Evolutionary conservation across 768 basidiomycete species (phyloP).

Genomic region (Mycena latifolia): DNA sequence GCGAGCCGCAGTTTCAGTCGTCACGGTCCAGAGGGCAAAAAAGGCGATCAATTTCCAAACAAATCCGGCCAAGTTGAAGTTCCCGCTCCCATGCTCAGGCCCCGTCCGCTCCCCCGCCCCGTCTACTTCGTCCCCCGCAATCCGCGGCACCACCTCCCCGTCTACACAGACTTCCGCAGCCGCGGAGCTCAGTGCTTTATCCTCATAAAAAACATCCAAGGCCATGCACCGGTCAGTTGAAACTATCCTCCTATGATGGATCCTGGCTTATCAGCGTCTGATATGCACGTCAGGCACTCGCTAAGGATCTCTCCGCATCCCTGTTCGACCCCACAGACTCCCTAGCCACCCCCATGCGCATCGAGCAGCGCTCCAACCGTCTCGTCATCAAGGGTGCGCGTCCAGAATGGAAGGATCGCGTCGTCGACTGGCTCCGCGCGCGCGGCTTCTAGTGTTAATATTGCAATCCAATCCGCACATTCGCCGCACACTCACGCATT

Average conservation of each 20-base stretch:
- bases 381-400: slow-evolving; percentile 71
- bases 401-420: slow-evolving; percentile 64
- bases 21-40: neutral
- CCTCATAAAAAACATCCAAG: slow-evolving; percentile 77
- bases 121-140: slow-evolving; percentile 77
- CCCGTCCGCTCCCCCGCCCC: neutral
- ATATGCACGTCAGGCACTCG: slow-evolving; percentile 63
- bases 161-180: slow-evolving; percentile 82
- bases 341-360: slow-evolving; percentile 62
- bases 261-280: slow-evolving; percentile 26
- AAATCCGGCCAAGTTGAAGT: neutral
- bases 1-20: slow-evolving; percentile 1
- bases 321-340: slow-evolving; percentile 63
- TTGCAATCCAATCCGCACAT: too few relatives aligned
- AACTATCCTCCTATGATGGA: slow-evolving; percentile 22
- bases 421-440: slow-evolving; percentile 71
- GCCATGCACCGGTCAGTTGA: slow-evolving; percentile 65
- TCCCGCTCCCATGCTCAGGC: neutral
- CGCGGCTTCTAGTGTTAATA: slow-evolving; percentile 79
- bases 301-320: slow-evolving; percentile 63
- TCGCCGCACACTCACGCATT: too few relatives aligned
- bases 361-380: slow-evolving; percentile 63
- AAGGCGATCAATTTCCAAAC: neutral
- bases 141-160: slow-evolving; percentile 74
- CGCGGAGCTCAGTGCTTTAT: slow-evolving; percentile 69